A percentile compares a stretch with the other conserved stretches of the same genome.
phyloP scores from a whole-genome alignment of 2,329 filamentous ascomycete species.

The Parastagonospora nodorum region DNA sequence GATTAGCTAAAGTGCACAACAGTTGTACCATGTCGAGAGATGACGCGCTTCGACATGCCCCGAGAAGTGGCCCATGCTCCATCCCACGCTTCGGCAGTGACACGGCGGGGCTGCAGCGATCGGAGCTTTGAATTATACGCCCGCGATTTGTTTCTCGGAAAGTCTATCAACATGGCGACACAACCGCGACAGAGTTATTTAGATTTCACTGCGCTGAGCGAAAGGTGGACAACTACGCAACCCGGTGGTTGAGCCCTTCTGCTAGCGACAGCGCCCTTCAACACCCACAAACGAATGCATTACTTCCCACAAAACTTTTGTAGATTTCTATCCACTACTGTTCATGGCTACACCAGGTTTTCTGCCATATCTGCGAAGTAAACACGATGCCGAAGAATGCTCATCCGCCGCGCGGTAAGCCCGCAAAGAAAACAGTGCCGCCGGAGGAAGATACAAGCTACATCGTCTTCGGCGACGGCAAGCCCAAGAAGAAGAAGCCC shows the following conservation, averaged over 20 bases:
- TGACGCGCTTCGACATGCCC: neutral
- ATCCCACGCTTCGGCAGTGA: slow-evolving; percentile 4
- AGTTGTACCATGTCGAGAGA: neutral
- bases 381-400: slow-evolving; percentile 55
- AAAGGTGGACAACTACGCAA: neutral
- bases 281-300: slow-evolving; percentile 12
- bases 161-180: slow-evolving; percentile 1
- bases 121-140: slow-evolving; percentile 14
- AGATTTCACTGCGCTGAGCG: too few relatives aligned
- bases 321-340: neutral
- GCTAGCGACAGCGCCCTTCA: slow-evolving; percentile 21
- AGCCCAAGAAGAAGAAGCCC: slow-evolving; percentile 49
- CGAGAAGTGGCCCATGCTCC: neutral
- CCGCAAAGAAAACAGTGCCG: slow-evolving; percentile 48
- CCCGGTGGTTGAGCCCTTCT: slow-evolving; percentile 20
- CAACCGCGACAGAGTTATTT: neutral
- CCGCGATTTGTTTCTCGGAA: neutral
- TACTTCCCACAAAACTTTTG: neutral
- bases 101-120: slow-evolving; percentile 17
- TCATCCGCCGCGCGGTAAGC: slow-evolving; percentile 51
- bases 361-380: too few relatives aligned
- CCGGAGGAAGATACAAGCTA: slow-evolving; percentile 55
- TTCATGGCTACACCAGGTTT: too few relatives aligned
- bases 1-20: neutral
- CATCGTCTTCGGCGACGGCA: slow-evolving; percentile 55